These are phyloP conservation scores for Vaccinium corymbosum DNA, from an alignment of 148 eudicot genomes.

Conservation along the genomic window DNA sequence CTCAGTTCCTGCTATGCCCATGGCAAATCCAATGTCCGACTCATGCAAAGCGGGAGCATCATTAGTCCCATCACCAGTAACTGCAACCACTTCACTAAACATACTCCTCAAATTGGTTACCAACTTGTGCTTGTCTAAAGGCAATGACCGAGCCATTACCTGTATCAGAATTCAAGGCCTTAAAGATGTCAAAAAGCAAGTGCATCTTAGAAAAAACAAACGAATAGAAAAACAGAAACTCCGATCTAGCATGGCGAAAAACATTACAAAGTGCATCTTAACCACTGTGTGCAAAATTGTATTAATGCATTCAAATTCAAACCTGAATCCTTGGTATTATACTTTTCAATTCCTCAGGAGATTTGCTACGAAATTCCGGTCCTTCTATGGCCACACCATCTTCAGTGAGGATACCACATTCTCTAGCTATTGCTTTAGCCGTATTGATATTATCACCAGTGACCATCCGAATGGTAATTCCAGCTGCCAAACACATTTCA, in stretches of 20 bases:
- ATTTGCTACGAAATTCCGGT: neutral
- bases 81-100: conserved; percentile 63
- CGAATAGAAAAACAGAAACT: neutral
- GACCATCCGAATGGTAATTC: conserved; percentile 32
- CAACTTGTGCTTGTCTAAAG: conserved; percentile 59
- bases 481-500: conserved; percentile 28
- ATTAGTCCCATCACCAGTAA: conserved; percentile 88
- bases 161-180: conserved; percentile 14
- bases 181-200: neutral
- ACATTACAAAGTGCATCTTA: neutral
- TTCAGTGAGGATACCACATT: conserved; percentile 29
- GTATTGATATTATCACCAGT: conserved; percentile 39
- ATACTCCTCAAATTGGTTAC: conserved; percentile 45
- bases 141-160: conserved; percentile 81
- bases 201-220: neutral
- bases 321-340: conserved; percentile 15
- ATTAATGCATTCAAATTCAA: neutral
- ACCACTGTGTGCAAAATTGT: neutral
- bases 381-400: conserved; percentile 16
- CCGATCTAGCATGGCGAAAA: conserved; percentile 1
- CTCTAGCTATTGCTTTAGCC: conserved; percentile 37
- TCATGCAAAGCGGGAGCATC: conserved; percentile 83
- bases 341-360: conserved; percentile 1
- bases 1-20: conserved; percentile 86
- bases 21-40: conserved; percentile 81